Evolutionary conservation across 148 eudicot species (phyloP), one percentile per base, ranked within the genome.

Genomic region (Arbutus unedo): DNA sequence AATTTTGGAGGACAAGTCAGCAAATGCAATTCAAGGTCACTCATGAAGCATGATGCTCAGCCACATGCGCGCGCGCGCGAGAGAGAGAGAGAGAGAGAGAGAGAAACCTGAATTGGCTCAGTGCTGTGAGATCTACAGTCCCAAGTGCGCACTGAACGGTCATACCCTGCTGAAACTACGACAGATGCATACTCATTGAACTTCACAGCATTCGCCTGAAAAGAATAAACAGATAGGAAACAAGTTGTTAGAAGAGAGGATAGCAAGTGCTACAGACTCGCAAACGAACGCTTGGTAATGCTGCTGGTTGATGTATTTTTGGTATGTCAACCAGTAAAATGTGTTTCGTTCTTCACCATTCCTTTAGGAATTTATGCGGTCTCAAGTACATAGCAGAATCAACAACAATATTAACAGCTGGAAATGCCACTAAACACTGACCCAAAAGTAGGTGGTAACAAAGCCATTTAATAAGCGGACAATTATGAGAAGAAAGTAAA

Each of bases 71-170:
- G 53, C 64, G 62, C 38, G n/a, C n/a, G n/a, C n/a, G 81, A 81
- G 54, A 74, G 79, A 47, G 23, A 49, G 66, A 70, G 77, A 66
- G 16, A 79, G 38, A 82, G 75, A 82, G 84, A 62, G 23, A 78
- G 70, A 78, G 59, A 45, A 5, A 93, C 99, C 95, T 96, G 99
- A 89, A 96, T 93, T 51, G 99, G 97, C 86, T 96, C 97, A 77
- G 95, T 93, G 85, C 95, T 94, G 79, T 93, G 98, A 68, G 98
- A 94, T 85, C 98, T 85, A 80, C 99, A 96, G 79, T 96, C 99
- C 99, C 99, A 96, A 77, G 91, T 89, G 84, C 98, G 97, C 84
- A 96, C 83, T 47, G 97, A 94, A 68, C 91, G 97, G 85, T 96
- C 98, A 86, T 94, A 96, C n/a, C 97, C 98, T 50, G 97, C 98